phyloP scores from a whole-genome alignment of 345 rosid genomes.

The Bretschneidera sinensis region DNA sequence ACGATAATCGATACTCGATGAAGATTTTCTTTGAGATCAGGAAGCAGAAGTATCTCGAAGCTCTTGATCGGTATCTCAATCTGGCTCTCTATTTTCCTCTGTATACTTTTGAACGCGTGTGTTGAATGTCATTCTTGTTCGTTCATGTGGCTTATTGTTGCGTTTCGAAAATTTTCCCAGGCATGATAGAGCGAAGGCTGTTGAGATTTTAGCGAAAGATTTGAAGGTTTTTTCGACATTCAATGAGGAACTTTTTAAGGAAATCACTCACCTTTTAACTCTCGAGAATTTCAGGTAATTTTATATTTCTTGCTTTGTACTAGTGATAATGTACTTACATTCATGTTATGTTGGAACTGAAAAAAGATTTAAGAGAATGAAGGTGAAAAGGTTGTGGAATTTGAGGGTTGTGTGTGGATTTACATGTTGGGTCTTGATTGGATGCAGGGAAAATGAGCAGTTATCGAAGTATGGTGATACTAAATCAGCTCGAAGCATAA shows the following conservation, averaged over 20 bases:
- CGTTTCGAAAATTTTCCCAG: conserved; percentile 25
- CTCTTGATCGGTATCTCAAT: conserved; percentile 45
- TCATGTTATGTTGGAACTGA: too few relatives aligned
- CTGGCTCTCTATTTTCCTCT: conserved; percentile 1
- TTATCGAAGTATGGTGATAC: conserved; percentile 33
- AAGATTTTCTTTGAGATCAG: conserved; percentile 56
- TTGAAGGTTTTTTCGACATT: conserved; percentile 83
- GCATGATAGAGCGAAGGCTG: conserved; percentile 79
- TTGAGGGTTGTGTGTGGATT: background rate
- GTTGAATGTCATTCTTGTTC: background rate
- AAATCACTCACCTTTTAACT: conserved; percentile 84
- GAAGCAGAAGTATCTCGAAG: conserved; percentile 60
- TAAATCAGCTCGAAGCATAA: conserved; percentile 31
- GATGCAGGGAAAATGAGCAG: conserved; percentile 30
- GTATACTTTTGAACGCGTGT: background rate
- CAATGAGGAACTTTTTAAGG: conserved; percentile 84
- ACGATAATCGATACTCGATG: conserved; percentile 48
- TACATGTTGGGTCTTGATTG: background rate
- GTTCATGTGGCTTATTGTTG: background rate
- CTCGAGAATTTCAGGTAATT: conserved; percentile 76
- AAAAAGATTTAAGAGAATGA: too few relatives aligned
- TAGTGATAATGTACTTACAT: too few relatives aligned
- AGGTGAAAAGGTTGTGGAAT: background rate
- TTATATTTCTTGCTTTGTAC: background rate
- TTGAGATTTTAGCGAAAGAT: conserved; percentile 77